These are phyloP conservation scores for Trichomonascus vanleenenianus DNA, from an alignment of 805 yeast species.

Conservation along the genomic window DNA sequence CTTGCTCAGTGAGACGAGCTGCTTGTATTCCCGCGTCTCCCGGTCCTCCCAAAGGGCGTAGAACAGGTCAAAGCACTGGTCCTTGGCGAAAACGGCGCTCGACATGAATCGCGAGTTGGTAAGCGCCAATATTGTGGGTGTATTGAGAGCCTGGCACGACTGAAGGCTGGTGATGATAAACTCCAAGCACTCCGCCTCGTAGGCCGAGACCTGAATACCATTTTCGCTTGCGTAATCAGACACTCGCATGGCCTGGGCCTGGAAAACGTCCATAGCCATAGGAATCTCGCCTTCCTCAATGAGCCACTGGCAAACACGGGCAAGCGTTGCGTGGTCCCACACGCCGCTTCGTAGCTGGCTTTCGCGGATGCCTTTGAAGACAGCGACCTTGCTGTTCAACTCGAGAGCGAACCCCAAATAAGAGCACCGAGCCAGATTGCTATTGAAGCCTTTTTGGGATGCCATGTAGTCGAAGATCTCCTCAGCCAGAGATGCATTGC, in stretches of 20 bases:
- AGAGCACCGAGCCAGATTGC: slow-evolving; percentile 20
- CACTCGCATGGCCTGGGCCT: slow-evolving; percentile 17
- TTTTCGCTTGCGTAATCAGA: background rate
- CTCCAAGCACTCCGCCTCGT: slow-evolving; percentile 10
- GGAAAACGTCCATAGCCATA: slow-evolving; percentile 25
- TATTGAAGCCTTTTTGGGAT: slow-evolving; percentile 7
- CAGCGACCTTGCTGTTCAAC: slow-evolving; percentile 10
- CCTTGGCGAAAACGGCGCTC: slow-evolving; percentile 12
- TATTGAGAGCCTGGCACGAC: slow-evolving; percentile 4
- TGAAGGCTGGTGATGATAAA: slow-evolving; percentile 4
- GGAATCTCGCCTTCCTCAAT: slow-evolving; percentile 11
- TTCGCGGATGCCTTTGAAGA: slow-evolving; percentile 26
- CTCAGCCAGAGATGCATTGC: slow-evolving; percentile 21
- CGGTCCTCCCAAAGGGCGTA: slow-evolving; percentile 20
- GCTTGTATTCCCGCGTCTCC: slow-evolving; percentile 6
- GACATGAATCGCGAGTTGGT: slow-evolving; percentile 13
- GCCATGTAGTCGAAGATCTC: slow-evolving; percentile 24
- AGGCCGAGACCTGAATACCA: background rate
- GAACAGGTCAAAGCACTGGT: slow-evolving; percentile 15
- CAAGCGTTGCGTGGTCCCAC: slow-evolving; percentile 26
- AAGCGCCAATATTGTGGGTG: background rate
- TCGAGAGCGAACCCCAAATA: slow-evolving; percentile 18
- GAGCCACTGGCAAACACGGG: slow-evolving; percentile 13
- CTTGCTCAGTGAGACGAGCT: background rate
- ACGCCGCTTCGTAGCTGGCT: slow-evolving; percentile 19